These are phyloP conservation scores for Didymella glomerata DNA, from an alignment of 2,329 filamentous ascomycete species.

Conservation along the genomic window DNA sequence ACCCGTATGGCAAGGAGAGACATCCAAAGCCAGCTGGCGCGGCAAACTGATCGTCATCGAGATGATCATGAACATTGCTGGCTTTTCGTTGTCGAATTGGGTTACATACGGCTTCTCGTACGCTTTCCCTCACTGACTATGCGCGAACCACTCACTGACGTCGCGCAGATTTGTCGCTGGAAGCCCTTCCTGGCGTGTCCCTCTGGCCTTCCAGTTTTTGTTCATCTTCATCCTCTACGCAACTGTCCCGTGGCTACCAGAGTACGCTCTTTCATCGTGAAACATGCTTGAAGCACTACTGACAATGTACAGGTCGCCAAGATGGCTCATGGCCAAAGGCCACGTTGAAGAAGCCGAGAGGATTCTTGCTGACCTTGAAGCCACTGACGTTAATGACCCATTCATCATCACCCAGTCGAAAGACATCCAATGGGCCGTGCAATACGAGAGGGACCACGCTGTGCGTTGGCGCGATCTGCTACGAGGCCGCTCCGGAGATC, in stretches of 20 bases:
- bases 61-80: slow-evolving; percentile 61
- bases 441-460: slow-evolving; percentile 60
- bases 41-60: slow-evolving; percentile 59
- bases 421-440: slow-evolving; percentile 59
- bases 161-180: slow-evolving; percentile 25
- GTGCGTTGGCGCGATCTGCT: slow-evolving; percentile 61
- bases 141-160: not conserved
- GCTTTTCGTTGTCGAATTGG: slow-evolving; percentile 62
- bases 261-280: slow-evolving; percentile 28
- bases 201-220: slow-evolving; percentile 59
- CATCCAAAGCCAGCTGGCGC: slow-evolving; percentile 54
- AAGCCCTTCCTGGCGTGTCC: slow-evolving; percentile 34
- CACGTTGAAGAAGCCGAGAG: slow-evolving; percentile 57
- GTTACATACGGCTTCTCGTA: slow-evolving; percentile 62
- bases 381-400: slow-evolving; percentile 55
- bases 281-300: not conserved
- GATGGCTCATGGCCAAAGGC: slow-evolving; percentile 58
- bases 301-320: slow-evolving; percentile 42
- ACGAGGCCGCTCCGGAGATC: slow-evolving; percentile 54
- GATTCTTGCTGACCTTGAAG: slow-evolving; percentile 61
- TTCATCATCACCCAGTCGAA: slow-evolving; percentile 53
- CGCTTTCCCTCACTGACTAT: slow-evolving; percentile 1
- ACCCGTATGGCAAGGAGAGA: slow-evolving; percentile 64
- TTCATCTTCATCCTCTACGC: slow-evolving; percentile 58
- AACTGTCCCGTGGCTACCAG: slow-evolving; percentile 59